Base-by-base conservation (phyloP, 1,139 yeast species). In the Suhomyces ambrosiae region DNA sequence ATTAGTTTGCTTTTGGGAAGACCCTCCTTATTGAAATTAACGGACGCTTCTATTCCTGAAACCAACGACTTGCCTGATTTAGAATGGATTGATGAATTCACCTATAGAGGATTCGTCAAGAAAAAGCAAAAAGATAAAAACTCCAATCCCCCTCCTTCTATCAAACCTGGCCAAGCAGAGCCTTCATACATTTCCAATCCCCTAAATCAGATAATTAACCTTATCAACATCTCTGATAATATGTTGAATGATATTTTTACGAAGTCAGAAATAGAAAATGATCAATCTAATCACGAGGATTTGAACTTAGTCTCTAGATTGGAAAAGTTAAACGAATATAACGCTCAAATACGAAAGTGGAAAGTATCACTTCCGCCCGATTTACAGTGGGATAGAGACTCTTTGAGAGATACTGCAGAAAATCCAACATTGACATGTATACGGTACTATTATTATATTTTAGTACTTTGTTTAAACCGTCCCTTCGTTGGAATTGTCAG, bases 41-140 rank as follows among this genome's bases (percentile, higher is more conserved):
- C 75, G 27, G 83, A 80, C 50, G 77, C 84, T 0, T 71, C 82
- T 1, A 77, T 80, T 6, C 80, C 82, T 0, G 84, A 79, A 47
- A 74, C 84, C 4, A 76, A 73, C 38, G 82, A 79, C 51, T 61
- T 80, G 35, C 84, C 83, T 0, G 84, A 79, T 53, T 64, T 76
- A 40, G 78, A 69, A 41, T 74, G 79, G 64, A 76, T 78, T 13
- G 79, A 76, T 42, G 76, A 71, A 27, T 71, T 58, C 48, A 63
- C 69, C 34, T 71, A 71, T 45, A 50, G 58, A 14, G 56, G 58
- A 3, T 41, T 39, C 23, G 31, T 38, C 16, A 41, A 38, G 23
- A 40, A 41, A 16, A 23, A 37, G 10, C 34, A 52, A 1, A 50
- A 46, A 14, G 65, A 50, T 49, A 7, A 13, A 21, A 4, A 23